These are phyloP conservation scores for Arabis hirsuta DNA, from an alignment of 345 rosid species.

Conservation along the genomic window DNA sequence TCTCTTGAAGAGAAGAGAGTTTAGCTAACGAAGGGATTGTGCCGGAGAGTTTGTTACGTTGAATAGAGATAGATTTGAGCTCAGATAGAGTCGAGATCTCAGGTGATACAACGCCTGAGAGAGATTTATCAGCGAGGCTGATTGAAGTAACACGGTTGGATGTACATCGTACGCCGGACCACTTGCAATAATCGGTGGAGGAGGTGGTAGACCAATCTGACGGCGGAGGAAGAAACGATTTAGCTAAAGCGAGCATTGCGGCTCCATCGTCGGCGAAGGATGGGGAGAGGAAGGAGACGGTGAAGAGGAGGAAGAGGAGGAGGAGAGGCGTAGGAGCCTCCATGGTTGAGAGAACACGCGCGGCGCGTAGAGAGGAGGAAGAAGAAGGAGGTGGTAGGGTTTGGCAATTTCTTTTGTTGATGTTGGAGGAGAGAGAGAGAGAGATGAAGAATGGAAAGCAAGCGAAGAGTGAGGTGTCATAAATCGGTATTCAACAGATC, in stretches of 20 bases:
- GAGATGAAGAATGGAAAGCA: slow-evolving; percentile 23
- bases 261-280: slow-evolving; percentile 58
- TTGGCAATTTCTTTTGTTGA: slow-evolving; percentile 5
- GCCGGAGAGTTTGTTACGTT: slow-evolving; percentile 60
- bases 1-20: slow-evolving; percentile 50
- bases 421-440: slow-evolving; percentile 18
- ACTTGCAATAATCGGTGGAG: slow-evolving; percentile 49
- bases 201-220: slow-evolving; percentile 58
- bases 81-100: slow-evolving; percentile 61
- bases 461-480: slow-evolving; percentile 44
- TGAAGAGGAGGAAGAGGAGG: slow-evolving; percentile 37
- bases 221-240: slow-evolving; percentile 56
- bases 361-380: slow-evolving; percentile 29
- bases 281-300: slow-evolving; percentile 21
- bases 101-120: slow-evolving; percentile 55
- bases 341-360: slow-evolving; percentile 32
- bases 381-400: slow-evolving; percentile 30
- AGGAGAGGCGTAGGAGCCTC: slow-evolving; percentile 49
- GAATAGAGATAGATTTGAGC: slow-evolving; percentile 54
- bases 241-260: slow-evolving; percentile 53
- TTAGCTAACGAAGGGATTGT: slow-evolving; percentile 64
- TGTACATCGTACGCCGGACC: slow-evolving; percentile 61
- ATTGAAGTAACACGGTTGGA: slow-evolving; percentile 54
- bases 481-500: slow-evolving; percentile 3
- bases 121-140: slow-evolving; percentile 42